Evolutionary conservation across 176 grass and related monocot species (phyloP).

Genomic region (Microstegium vimineum): DNA sequence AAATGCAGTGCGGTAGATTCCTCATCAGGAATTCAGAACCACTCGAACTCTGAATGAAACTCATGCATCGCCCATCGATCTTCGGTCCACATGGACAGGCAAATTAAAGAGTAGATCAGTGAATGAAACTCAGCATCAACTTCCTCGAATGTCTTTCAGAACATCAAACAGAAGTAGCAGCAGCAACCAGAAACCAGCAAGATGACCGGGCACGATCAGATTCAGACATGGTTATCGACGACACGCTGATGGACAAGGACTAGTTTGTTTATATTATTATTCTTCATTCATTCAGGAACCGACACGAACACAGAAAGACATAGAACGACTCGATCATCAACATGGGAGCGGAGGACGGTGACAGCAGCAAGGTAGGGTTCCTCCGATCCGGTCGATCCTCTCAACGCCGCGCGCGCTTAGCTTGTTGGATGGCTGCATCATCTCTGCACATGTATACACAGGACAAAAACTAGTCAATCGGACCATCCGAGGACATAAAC

Average conservation of each 20-base stretch:
- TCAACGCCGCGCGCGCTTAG: neutral
- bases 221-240: neutral
- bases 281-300: neutral
- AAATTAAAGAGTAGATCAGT: no score
- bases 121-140: neutral
- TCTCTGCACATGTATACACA: neutral
- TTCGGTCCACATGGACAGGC: no score
- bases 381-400: neutral
- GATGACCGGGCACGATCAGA: neutral
- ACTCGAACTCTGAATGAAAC: neutral
- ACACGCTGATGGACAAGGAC: neutral
- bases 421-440: neutral
- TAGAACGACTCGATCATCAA: neutral
- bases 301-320: neutral
- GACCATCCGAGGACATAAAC: neutral
- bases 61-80: no score
- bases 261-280: neutral
- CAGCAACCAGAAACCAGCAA: neutral
- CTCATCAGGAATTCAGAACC: neutral
- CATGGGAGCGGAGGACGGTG: neutral
- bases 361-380: neutral
- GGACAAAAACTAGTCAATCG: neutral
- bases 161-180: neutral
- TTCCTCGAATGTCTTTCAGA: neutral
- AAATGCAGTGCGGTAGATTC: neutral